Evolutionary conservation across 2,329 filamentous ascomycete species (phyloP).

Genomic region (Fusarium drepaniforme): DNA sequence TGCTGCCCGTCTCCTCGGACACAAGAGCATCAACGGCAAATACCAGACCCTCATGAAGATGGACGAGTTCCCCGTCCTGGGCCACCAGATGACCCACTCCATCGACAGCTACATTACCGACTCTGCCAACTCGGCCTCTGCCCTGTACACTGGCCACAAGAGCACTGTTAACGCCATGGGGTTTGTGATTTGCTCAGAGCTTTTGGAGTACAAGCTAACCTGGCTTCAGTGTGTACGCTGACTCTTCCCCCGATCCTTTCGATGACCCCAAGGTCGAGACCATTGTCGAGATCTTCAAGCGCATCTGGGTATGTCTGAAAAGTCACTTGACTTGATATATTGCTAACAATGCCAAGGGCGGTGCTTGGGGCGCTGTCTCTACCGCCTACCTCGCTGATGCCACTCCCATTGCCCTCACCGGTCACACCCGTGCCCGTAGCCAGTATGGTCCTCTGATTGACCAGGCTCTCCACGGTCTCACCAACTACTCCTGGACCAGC

Average conservation of each 20-base stretch:
- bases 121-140: constrained; percentile 86
- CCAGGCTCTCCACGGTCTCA: constrained; percentile 79
- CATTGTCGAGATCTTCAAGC: constrained; percentile 81
- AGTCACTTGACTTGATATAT: not conserved
- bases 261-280: constrained; percentile 91
- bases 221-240: constrained; percentile 72
- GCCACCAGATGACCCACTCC: constrained; percentile 91
- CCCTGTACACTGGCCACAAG: constrained; percentile 87
- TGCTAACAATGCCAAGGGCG: constrained; percentile 53
- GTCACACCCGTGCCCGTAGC: constrained; percentile 78
- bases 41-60: constrained; percentile 82
- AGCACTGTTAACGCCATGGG: constrained; percentile 85
- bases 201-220: constrained; percentile 11
- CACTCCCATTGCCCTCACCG: constrained; percentile 80
- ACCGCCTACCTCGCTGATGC: constrained; percentile 88
- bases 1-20: constrained; percentile 82
- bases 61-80: constrained; percentile 87
- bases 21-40: constrained; percentile 87
- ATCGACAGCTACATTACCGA: constrained; percentile 89
- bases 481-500: constrained; percentile 85
- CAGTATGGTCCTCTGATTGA: constrained; percentile 81
- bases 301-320: constrained; percentile 68
- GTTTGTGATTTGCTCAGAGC: constrained; percentile 46
- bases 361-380: constrained; percentile 75
- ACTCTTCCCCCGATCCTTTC: constrained; percentile 78